phyloP scores from a whole-genome alignment of 257 asterid genomes.

The Solanum peruvianum region DNA sequence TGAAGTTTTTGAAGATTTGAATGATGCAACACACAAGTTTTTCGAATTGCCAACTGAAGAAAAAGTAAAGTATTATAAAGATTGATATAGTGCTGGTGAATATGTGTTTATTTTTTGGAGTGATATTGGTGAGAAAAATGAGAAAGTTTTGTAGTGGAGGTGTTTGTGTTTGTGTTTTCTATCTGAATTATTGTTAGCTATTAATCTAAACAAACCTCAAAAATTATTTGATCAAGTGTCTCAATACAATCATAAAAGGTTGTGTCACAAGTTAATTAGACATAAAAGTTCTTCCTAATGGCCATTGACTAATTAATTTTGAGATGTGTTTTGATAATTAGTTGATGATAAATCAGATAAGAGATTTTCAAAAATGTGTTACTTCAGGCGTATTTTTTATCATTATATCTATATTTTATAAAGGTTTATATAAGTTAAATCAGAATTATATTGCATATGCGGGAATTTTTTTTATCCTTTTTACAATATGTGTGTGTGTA shows the following conservation, averaged over 20 bases:
- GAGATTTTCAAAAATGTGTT: background rate
- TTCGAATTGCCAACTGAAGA: slow-evolving; percentile 37
- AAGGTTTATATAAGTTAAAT: background rate
- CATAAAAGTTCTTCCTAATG: background rate
- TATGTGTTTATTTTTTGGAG: slow-evolving; percentile 11
- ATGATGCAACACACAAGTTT: slow-evolving; percentile 21
- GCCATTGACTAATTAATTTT: too few relatives aligned
- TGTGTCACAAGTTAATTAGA: background rate
- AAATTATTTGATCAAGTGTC: background rate
- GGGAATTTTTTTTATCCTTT: background rate
- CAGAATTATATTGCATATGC: background rate
- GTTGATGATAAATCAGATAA: background rate
- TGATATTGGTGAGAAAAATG: slow-evolving; percentile 7
- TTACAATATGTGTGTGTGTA: too few relatives aligned
- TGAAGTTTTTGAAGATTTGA: slow-evolving; percentile 30
- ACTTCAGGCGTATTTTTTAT: background rate
- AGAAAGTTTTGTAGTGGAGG: slow-evolving; percentile 35
- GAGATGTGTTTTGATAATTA: background rate
- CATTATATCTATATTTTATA: background rate
- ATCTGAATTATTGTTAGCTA: too few relatives aligned
- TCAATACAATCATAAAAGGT: background rate
- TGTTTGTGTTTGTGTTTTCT: too few relatives aligned
- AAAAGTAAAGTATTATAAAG: slow-evolving; percentile 30
- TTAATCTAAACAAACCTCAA: background rate
- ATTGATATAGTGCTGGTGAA: slow-evolving; percentile 15